Percentiles rank a stretch among this genome's conserved stretches.
phyloP scores from a whole-genome alignment of 2,329 filamentous ascomycete species.

The Claviceps digitariae region DNA sequence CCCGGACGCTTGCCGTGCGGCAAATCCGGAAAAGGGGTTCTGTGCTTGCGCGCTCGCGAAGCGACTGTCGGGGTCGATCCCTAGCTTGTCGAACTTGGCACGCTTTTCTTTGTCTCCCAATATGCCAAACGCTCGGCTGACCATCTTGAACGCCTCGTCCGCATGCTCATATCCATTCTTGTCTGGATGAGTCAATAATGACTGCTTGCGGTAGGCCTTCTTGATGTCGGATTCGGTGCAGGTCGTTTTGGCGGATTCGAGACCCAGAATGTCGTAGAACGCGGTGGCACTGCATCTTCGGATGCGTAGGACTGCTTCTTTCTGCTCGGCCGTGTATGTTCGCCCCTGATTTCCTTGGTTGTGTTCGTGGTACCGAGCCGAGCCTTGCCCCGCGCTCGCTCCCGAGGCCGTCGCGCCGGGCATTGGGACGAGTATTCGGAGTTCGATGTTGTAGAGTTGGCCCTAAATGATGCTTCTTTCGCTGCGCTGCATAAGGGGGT shows the following conservation, averaged over 20 bases:
- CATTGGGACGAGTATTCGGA: slow-evolving; percentile 12
- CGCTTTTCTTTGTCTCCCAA: slow-evolving; percentile 83
- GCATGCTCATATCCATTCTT: slow-evolving; percentile 95
- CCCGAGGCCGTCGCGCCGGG: slow-evolving; percentile 40
- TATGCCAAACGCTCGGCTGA: slow-evolving; percentile 83
- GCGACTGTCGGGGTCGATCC: slow-evolving; percentile 81
- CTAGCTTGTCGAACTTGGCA: slow-evolving; percentile 73
- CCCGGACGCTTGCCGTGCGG: slow-evolving; percentile 27
- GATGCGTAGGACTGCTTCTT: slow-evolving; percentile 80
- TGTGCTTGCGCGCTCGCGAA: slow-evolving; percentile 53
- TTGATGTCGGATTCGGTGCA: slow-evolving; percentile 80
- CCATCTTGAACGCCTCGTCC: slow-evolving; percentile 98
- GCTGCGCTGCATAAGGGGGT: not conserved
- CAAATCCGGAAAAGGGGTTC: slow-evolving; percentile 53
- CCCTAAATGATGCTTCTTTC: not conserved
- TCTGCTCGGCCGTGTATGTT: slow-evolving; percentile 78
- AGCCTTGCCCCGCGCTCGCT: slow-evolving; percentile 31
- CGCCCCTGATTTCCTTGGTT: slow-evolving; percentile 65
- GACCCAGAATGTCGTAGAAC: slow-evolving; percentile 87
- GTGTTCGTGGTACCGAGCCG: slow-evolving; percentile 46
- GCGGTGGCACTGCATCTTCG: slow-evolving; percentile 70
- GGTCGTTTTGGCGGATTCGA: slow-evolving; percentile 49
- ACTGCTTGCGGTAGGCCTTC: slow-evolving; percentile 93
- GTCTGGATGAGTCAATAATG: slow-evolving; percentile 89
- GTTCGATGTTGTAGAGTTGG: not conserved